Conservation (phyloP, 495 filamentous ascomycete species). For the Astrocystis sublimbata region DNA sequence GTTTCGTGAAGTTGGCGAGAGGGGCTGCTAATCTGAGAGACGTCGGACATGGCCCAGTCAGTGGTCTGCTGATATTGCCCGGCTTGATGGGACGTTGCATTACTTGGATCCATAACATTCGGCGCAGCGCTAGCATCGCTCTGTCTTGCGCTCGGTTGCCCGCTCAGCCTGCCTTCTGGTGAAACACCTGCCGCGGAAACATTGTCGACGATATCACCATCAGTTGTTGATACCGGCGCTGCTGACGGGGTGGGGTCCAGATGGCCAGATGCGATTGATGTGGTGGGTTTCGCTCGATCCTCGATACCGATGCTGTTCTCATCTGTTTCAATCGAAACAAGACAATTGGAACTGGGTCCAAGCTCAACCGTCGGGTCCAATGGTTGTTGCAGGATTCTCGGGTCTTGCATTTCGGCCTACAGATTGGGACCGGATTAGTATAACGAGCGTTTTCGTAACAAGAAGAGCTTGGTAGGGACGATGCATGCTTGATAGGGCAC, state of each 20-base stretch:
- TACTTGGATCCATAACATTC: conserved; percentile 10
- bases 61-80: conserved; percentile 18
- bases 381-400: conserved; percentile 41
- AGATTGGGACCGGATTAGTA: conserved; percentile 2
- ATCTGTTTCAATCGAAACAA: neutral
- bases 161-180: too few species aligned
- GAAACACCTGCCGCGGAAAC: neutral
- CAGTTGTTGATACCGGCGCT: neutral
- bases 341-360: neutral
- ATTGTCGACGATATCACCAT: neutral
- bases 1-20: conserved; percentile 32
- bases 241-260: neutral
- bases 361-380: conserved; percentile 11
- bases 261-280: neutral
- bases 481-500: neutral
- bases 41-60: conserved; percentile 18
- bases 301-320: neutral
- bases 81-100: conserved; percentile 14
- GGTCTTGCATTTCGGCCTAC: conserved; percentile 47
- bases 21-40: conserved; percentile 30
- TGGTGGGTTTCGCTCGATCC: neutral
- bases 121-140: neutral
- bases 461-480: neutral
- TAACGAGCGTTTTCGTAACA: neutral
- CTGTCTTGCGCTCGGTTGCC: too few species aligned